Base-by-base conservation (phyloP, 2,329 filamentous ascomycete species). In the Clarireedia hainanense region DNA sequence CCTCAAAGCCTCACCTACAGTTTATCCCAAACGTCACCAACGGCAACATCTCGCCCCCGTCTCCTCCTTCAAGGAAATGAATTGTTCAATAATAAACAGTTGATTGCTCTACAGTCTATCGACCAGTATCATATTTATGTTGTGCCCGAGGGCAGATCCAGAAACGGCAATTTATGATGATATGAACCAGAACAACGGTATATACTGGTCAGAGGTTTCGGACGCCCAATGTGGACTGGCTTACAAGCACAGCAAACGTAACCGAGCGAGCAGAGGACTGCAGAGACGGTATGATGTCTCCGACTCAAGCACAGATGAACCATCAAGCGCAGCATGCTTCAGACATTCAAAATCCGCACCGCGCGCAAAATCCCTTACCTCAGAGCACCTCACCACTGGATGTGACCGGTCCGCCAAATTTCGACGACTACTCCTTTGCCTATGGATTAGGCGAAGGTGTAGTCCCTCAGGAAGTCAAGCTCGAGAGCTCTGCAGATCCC, bases 401-500 rank as follows among this genome's bases (percentile, higher is more conserved):
- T 56, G 57, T 50, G 26, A 56, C 62, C 23, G 61, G 60, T 47
- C 59, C 61, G 37, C 46, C 47, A 10, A 39, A 77, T 50, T 83
- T 82, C 63, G 71, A 72, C 58, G 76, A 80, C 59, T 82, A 81
- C 63, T 69, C 75, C 23, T 82, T 80, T 61, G 65, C 76, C 3
- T 81, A 77, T 63, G 69, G 69, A 47, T 65, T 77, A 9, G 59
- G 71, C 24, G 75, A 75, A 55, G 72, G 73, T 58, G 67, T 69
- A 15, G 51, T 70, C 40, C 52, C 46, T 10, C 69, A 71, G 42
- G 70, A 72, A 10, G 40, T 57, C 9, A 62, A 64, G 17, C 5
- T 65, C n/a, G 65, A 65, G 20, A 55, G 58, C 39, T 36, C 51
- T 36, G 48, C 62, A 14, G 64, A 66, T 57, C 60, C 61, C 27